Evolutionary conservation across 768 basidiomycete genomes (phyloP), one percentile per base, ranked within the genome.

Genomic region (Mrakia blollopis): DNA sequence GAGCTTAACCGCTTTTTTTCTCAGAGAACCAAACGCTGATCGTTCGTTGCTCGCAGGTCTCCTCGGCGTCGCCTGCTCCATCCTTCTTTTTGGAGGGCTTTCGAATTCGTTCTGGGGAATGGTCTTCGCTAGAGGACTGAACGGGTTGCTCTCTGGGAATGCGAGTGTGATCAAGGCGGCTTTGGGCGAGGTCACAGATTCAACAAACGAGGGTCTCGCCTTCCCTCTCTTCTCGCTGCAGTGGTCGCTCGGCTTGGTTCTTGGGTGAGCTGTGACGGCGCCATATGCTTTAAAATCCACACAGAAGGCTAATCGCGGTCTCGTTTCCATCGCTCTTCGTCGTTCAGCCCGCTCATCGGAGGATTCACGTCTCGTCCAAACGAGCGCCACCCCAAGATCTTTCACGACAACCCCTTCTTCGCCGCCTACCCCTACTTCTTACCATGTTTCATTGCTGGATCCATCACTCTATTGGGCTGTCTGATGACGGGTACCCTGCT

Each of bases 81-180:
- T 60, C 72, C 9, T 37, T 23, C 60, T 54, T 13, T 73, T 73
- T 32, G 72, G 72, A 7, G 21, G 23, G 18, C 21, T 72, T 8
- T 57, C 52, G 32, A 60, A 54, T 21, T 30, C 52, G 0, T 73
- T 73, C n/a, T 73, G 37, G 30, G 52, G 23, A 6, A 25, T 73
- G 13, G 54, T 61, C 37, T 41, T 62, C 54, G 52, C 72, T 25
- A 7, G 72, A 73, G 72, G 41, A 8, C 50, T 73, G n/a, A 73
- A 73, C 52, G 72, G 72, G 9, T 28, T 52, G 28, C 60, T 73
- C 21, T 73, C 72, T 1, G 72, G 72, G 14, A 60, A 60, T n/a
- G 72, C n/a, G 2, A 60, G 54, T 57, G 72, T 60, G 16, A 73
- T 73, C 72, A 73, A 73, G 60, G 72, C 72, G 16, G 28, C 28